A percentile compares a stretch with the other conserved stretches of the same genome.
phyloP scores from a whole-genome alignment of 768 basidiomycete genomes.

The Termitomyces heimii region DNA sequence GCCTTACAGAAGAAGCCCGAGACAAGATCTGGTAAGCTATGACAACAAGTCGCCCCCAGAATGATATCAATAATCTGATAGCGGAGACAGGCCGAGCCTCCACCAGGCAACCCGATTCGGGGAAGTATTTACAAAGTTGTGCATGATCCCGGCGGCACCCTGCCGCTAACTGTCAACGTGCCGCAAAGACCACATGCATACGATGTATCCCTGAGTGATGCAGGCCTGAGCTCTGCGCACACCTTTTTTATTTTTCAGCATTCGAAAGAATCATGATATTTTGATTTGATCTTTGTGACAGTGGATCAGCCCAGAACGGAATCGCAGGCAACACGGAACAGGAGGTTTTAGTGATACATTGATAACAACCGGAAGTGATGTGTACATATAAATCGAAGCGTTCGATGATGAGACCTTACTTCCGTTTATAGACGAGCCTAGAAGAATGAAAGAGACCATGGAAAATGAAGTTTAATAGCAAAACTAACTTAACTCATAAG shows the following conservation, averaged over 20 bases:
- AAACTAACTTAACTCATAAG: background rate
- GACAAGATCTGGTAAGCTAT: background rate
- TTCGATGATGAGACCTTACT: background rate
- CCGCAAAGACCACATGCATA: background rate
- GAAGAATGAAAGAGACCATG: background rate
- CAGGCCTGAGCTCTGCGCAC: background rate
- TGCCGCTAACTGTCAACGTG: background rate
- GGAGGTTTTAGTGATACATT: background rate
- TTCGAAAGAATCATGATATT: background rate
- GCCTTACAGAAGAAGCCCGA: background rate
- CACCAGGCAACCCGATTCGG: background rate
- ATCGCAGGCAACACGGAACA: background rate
- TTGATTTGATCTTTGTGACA: background rate
- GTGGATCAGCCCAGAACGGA: background rate
- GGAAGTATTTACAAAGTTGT: background rate
- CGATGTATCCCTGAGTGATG: background rate
- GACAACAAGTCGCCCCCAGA: background rate
- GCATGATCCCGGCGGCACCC: background rate
- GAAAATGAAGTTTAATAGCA: background rate
- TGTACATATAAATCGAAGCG: background rate
- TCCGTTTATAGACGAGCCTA: background rate
- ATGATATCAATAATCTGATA: background rate
- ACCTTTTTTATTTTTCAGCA: background rate
- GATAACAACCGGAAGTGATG: background rate
- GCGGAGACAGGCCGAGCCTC: too few species aligned